A percentile compares a stretch with the other conserved stretches of the same genome.
Evolutionary conservation across 2,329 filamentous ascomycete species (phyloP).

Genomic region (Fusarium sororula): DNA sequence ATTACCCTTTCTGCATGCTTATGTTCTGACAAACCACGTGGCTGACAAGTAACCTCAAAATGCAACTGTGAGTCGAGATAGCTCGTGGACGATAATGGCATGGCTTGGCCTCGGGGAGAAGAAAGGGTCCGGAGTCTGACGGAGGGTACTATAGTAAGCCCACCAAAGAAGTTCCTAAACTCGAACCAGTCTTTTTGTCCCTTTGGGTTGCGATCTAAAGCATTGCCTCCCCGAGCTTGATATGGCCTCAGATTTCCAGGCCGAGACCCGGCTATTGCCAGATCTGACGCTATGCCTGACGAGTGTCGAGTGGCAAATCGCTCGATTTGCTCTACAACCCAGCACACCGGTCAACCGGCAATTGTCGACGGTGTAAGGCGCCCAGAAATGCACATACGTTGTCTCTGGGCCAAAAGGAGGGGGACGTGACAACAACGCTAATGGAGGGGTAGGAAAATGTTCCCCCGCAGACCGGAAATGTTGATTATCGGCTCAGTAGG

Average conservation of each 20-base stretch:
- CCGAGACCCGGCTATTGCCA: background rate
- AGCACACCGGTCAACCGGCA: background rate
- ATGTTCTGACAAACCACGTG: background rate
- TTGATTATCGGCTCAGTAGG: background rate
- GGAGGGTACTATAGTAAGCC: background rate
- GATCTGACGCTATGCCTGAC: background rate
- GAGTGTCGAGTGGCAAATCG: background rate
- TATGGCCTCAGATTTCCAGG: background rate
- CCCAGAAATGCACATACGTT: background rate
- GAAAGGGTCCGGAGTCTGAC: background rate
- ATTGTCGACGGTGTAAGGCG: background rate
- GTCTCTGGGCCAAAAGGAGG: background rate
- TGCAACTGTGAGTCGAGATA: background rate
- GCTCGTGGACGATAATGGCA: background rate
- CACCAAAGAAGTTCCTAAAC: rapidly evolving
- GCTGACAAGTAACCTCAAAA: background rate
- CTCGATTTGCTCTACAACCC: background rate
- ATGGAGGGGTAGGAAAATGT: background rate
- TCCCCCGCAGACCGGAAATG: background rate
- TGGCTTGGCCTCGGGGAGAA: background rate
- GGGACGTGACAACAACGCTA: background rate
- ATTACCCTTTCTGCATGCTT: background rate
- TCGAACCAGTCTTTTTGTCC: background rate
- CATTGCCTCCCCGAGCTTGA: background rate
- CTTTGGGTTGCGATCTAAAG: background rate